Conservation (phyloP, 1,139 yeast genomes). For the Taphrina sp. region DNA sequence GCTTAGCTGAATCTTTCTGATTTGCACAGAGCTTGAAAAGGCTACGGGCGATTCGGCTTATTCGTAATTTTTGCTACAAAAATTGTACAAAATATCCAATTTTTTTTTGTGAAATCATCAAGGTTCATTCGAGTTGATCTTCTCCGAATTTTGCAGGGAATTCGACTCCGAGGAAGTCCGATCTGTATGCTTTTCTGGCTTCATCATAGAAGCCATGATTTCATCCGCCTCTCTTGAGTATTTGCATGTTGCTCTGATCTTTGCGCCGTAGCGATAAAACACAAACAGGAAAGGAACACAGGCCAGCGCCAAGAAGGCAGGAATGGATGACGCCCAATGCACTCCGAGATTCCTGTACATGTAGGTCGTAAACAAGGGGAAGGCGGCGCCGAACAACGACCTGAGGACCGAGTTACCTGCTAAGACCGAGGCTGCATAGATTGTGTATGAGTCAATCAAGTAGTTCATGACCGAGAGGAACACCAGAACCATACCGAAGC, state of each 20-base stretch:
- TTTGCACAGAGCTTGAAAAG: no score
- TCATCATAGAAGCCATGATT: neutral
- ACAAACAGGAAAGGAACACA: slow-evolving; percentile 57
- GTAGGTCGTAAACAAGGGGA: neutral
- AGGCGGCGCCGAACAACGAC: slow-evolving; percentile 54
- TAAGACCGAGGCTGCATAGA: slow-evolving; percentile 78
- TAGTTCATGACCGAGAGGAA: slow-evolving; percentile 52
- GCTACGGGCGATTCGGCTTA: no score
- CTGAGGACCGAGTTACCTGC: slow-evolving; percentile 61
- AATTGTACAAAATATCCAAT: no score
- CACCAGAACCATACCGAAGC: slow-evolving; percentile 54
- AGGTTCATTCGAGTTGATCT: no score
- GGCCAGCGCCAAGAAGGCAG: slow-evolving; percentile 52
- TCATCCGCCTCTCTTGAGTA: slow-evolving; percentile 7
- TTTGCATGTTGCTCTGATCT: slow-evolving; percentile 2
- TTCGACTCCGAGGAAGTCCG: no score
- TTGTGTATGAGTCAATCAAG: slow-evolving; percentile 66
- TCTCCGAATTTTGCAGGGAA: no score
- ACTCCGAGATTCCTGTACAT: slow-evolving; percentile 54
- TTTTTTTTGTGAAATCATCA: no score
- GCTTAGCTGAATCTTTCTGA: no score
- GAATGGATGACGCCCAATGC: slow-evolving; percentile 58
- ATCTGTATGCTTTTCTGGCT: no score
- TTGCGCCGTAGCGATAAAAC: slow-evolving; percentile 44
- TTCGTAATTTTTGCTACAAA: no score